Evolutionary conservation across 768 basidiomycete species (phyloP), one percentile per base, ranked within the genome.

Genomic region (Boletus coccyginus): DNA sequence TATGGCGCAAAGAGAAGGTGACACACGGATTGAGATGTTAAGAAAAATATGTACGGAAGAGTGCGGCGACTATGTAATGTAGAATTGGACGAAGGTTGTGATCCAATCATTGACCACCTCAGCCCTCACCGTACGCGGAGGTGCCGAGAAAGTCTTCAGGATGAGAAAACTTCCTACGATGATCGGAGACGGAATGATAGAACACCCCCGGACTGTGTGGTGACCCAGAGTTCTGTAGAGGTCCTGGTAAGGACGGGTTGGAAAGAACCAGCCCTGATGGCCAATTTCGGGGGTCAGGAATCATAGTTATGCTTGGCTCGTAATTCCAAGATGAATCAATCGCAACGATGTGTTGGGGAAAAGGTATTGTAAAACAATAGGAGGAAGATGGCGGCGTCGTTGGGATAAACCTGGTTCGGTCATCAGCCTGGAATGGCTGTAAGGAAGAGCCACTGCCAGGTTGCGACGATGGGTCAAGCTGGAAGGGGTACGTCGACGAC

Each of bases 271-370:
- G 29, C 21, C 24, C 50, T 10, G 38, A 45, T 49, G 50, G 16
- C 63, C 52, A 59, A 57, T 56, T 56, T 27, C 10, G 47, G 46
- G 41, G 24, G 17, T 44, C 33, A 42, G 54, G 42, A 27, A 35
- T 33, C 41, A 33, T 35, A 3, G 43, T 17, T 7, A 40, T 39
- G 21, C 11, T 21, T n/a, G 50, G 17, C 24, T 64, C 56, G 43
- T 48, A 13, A 24, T 38, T 17, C 55, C 47, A 45, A 41, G 50
- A 35, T 19, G 54, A 33, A 24, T 50, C 16, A 8, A 33, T 17
- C 13, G 46, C 49, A 46, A 31, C 29, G 10, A 31, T 33, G 43
- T 52, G 67, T 44, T 36, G 55, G 39, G 46, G 19, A 0, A 39
- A 41, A 36, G 53, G 41, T n/a, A 33, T 5, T 14, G 55, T 42